A percentile compares a stretch with the other conserved stretches of the same genome.
These are phyloP conservation scores for Agaricus subrufescens DNA, from an alignment of 768 basidiomycete genomes.

Conservation along the genomic window DNA sequence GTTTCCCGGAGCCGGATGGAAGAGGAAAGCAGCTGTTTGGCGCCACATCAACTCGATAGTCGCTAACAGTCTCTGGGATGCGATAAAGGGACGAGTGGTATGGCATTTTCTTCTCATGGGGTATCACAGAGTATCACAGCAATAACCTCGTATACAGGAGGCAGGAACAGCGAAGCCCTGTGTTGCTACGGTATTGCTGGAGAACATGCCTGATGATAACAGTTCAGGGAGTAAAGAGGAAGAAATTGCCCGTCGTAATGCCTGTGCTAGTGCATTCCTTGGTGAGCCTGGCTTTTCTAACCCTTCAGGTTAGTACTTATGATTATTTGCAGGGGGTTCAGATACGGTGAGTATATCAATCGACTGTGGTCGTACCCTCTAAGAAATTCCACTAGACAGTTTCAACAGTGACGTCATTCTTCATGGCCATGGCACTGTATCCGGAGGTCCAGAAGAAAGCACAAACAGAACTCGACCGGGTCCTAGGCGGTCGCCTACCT, in stretches of 20 bases:
- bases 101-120: neutral
- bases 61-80: slow-evolving; percentile 12
- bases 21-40: slow-evolving; percentile 28
- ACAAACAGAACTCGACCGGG: slow-evolving; percentile 11
- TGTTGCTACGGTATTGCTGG: slow-evolving; percentile 6
- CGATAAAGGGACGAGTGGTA: slow-evolving; percentile 26
- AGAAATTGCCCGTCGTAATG: neutral
- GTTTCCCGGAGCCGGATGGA: slow-evolving; percentile 35
- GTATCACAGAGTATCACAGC: no score
- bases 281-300: neutral
- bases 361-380: neutral
- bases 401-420: slow-evolving; percentile 12
- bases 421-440: slow-evolving; percentile 15
- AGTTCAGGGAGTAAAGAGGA: neutral
- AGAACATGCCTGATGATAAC: slow-evolving; percentile 3
- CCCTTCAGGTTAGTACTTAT: neutral
- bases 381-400: slow-evolving; percentile 8
- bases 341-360: slow-evolving; percentile 8
- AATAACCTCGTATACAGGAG: neutral
- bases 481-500: slow-evolving; percentile 25
- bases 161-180: slow-evolving; percentile 1
- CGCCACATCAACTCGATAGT: slow-evolving; percentile 21
- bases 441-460: slow-evolving; percentile 14
- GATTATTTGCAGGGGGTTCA: neutral
- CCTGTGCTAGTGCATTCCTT: slow-evolving; percentile 4